phyloP scores from a whole-genome alignment of 228 moss, liverwort and hornwort genomes.

The Sphagnum fallax region DNA sequence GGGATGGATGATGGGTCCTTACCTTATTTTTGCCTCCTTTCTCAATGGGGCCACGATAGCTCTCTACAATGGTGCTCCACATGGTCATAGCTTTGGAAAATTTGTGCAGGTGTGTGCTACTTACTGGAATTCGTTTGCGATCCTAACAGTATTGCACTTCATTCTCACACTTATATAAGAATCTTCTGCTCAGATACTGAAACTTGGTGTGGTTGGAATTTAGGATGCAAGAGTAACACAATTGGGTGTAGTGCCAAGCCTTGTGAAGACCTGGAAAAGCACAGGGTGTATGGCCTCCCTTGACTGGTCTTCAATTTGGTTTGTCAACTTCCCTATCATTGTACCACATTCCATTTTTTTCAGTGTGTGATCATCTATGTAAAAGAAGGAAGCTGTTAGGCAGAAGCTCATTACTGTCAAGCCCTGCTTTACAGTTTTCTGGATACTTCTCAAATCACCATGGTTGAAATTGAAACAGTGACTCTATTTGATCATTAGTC shows the following conservation, averaged over 20 bases:
- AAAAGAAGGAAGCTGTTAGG: not conserved
- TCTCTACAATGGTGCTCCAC: constrained; percentile 83
- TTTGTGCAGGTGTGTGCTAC: constrained; percentile 62
- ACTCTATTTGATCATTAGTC: too few species aligned
- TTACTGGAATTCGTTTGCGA: too few species aligned
- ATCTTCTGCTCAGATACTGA: not conserved
- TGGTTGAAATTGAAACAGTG: too few species aligned
- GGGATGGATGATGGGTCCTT: constrained; percentile 96
- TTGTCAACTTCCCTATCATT: not conserved
- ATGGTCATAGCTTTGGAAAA: constrained; percentile 61
- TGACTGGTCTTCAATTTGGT: constrained; percentile 72
- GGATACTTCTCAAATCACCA: too few species aligned
- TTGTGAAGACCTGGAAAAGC: constrained; percentile 72
- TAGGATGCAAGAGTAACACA: constrained; percentile 68
- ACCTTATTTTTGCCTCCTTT: constrained; percentile 50
- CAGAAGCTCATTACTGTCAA: not conserved
- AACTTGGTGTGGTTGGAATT: not conserved
- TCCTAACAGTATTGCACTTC: too few species aligned
- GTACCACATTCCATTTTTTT: not conserved
- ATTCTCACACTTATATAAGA: not conserved
- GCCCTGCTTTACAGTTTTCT: not conserved
- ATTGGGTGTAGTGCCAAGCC: constrained; percentile 69
- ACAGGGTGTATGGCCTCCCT: constrained; percentile 59
- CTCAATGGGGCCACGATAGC: constrained; percentile 70
- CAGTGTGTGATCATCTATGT: not conserved